Base-by-base conservation (phyloP, 2,329 filamentous ascomycete species). In the Aspergillus brasiliensis region DNA sequence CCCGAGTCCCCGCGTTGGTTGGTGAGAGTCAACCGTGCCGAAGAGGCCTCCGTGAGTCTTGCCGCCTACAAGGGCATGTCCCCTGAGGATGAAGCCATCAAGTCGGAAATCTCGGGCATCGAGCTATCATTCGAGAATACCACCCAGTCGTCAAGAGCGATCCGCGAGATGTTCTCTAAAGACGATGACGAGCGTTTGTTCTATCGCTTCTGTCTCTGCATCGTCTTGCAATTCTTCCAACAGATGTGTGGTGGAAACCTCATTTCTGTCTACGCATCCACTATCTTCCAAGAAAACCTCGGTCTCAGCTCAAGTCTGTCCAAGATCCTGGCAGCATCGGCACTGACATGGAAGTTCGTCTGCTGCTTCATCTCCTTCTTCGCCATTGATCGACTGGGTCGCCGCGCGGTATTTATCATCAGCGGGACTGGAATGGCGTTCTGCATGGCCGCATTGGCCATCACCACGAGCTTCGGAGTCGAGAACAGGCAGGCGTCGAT, bases 261-360 rank as follows among this genome's bases (percentile, higher is more conserved):
- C 13, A 63, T 66, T n/a, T 62, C 58, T 8, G 59, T 63, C 7
- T 66, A 65, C 28, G 60, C 47, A 1, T 65, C 62, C 5, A 62
- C 64, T 3, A 65, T 65, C 46, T 67, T 67, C 47, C 31, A 63
- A 42, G 55, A 63, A 3, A 66, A 62, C 13, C 61, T 65, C 8
- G 37, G 60, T 34, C 57, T 67, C 52, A 51, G 38, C 31, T 25
- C 58, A 13, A 56, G 53, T 27, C 56, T 68, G 2, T 68, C 69
- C 10, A 67, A 64, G 17, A 69, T 81, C 51, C 74, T 83, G 6
- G 76, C 80, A 7, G 80, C 74, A 3, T 81, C 80, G 27, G 82
- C 82, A 11, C 72, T 86, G 31, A 85, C 84, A 5, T 86, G 81
- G 79, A 85, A 86, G 67, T 84, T 84, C 66, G 65, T 84, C 19